Conservation (phyloP, 495 filamentous ascomycete species). For the Annulohypoxylon nitens region DNA sequence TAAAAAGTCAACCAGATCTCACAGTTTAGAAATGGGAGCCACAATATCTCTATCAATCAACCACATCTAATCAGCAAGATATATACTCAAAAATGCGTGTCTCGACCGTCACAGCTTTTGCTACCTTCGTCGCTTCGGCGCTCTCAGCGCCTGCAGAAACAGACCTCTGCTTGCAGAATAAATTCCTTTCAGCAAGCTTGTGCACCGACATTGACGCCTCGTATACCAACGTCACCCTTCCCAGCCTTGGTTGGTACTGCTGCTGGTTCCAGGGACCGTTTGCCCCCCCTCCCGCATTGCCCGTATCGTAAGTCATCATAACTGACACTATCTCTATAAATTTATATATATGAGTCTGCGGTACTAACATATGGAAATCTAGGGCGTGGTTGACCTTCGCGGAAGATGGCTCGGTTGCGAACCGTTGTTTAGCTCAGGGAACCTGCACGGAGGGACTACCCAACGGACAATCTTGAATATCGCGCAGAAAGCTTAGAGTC, state of each 20-base stretch:
- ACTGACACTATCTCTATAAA: neutral
- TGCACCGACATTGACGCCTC: constrained; percentile 37
- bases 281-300: constrained; percentile 32
- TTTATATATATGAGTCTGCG: neutral
- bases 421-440: constrained; percentile 35
- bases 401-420: constrained; percentile 41
- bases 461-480: neutral
- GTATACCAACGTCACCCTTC: constrained; percentile 41
- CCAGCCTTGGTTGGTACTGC: constrained; percentile 39
- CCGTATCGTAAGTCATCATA: constrained; percentile 33
- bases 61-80: neutral
- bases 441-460: constrained; percentile 26
- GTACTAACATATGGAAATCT: constrained; percentile 4
- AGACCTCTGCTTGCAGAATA: constrained; percentile 39
- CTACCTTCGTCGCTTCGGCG: constrained; percentile 25
- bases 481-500: neutral
- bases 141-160: constrained; percentile 21
- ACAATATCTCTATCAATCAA: neutral
- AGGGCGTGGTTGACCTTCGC: constrained; percentile 44
- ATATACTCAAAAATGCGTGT: constrained; percentile 34
- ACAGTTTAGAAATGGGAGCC: neutral
- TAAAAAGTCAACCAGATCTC: constrained; percentile 16
- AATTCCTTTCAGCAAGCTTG: constrained; percentile 22
- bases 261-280: constrained; percentile 45
- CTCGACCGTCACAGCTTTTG: constrained; percentile 25